Evolutionary conservation across 140 eudicot genomes (phyloP).

Genomic region (Bidens hawaiensis): DNA sequence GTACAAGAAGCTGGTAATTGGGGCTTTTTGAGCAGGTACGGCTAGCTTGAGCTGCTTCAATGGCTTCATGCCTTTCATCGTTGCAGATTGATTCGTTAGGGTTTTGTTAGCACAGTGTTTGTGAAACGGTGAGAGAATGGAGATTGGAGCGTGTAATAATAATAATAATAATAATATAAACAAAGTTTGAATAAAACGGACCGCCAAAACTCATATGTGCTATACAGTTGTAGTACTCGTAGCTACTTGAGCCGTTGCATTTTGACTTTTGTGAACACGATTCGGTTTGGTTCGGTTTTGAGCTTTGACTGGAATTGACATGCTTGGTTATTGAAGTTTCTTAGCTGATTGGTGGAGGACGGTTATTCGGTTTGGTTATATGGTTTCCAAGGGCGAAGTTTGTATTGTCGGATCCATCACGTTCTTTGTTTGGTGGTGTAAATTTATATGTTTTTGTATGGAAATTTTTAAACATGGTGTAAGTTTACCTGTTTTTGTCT

Average conservation of each 20-base stretch:
- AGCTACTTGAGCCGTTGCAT: neutral
- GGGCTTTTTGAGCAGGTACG: constrained; percentile 79
- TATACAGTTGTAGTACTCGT: constrained; percentile 7
- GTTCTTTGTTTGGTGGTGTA: too few species aligned
- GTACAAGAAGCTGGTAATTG: constrained; percentile 80
- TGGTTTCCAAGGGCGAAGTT: too few species aligned
- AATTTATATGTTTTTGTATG: too few species aligned
- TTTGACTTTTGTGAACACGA: too few species aligned
- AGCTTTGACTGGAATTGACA: too few species aligned
- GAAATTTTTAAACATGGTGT: too few species aligned
- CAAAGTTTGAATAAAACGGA: constrained; percentile 25
- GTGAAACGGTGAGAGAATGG: constrained; percentile 13
- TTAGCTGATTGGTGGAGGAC: too few species aligned
- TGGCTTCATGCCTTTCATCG: constrained; percentile 80
- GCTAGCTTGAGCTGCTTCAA: constrained; percentile 90
- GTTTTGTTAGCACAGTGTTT: constrained; percentile 8
- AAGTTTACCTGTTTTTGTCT: too few species aligned
- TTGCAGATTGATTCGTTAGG: constrained; percentile 18
- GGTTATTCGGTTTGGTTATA: too few species aligned
- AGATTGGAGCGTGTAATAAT: constrained; percentile 11
- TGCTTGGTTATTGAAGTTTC: too few species aligned
- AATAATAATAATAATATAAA: constrained; percentile 30
- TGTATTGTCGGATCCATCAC: too few species aligned
- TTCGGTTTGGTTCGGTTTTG: too few species aligned
- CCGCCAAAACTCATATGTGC: constrained; percentile 28